Evolutionary conservation across 495 filamentous ascomycete genomes (phyloP), one percentile per base, ranked within the genome.

Genomic region (Penicillium coprophilum): DNA sequence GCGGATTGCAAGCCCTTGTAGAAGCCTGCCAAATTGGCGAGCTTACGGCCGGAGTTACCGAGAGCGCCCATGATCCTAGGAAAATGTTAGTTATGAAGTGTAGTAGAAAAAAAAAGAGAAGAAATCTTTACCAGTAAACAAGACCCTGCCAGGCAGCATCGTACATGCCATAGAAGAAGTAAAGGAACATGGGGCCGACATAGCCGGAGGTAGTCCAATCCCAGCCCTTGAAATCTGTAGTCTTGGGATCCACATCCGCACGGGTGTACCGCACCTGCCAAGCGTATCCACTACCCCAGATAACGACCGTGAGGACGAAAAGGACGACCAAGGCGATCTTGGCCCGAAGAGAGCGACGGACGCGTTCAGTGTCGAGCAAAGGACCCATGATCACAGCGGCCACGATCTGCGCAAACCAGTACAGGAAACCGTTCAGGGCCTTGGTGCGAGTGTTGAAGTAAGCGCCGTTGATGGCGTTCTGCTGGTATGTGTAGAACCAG

Each of bases 1-100:
- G 90, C 90, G 20, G 89, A 92, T 70, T 96, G 92, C 57, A 96
- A 85, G 43, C 89, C 90, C 66, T 96, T 96, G 83, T 96, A 96
- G 78, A 92, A 96, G 45, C 92, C 92, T 15, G 90, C 85, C 62
- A 92, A 84, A 77, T 96, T 94, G 71, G 92, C 92, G 15, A 91
- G 84, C 64, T 90, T 92, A 63, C 92, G 88, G 56, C 89, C 86
- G 24, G 92, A 93, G 79, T 96, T 96, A 58, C 88, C 90, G 50
- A 95, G 78, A 11, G 92, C 83, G 43, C 92, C 92, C 87, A 96
- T 96, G 73, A 85, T 84, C 86, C 85, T 89, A 50, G 46, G 24
- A 24, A 49, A 63, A 41, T 23, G 34, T 63, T 34, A 56, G 43
- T n/a, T 40, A 17, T 28, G 38, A 32, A 3, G 12, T 32, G 23